A percentile compares a stretch with the other conserved stretches of the same genome.
Evolutionary conservation across 1,139 yeast genomes (phyloP).

Genomic region (Blastobotrys aristatus): DNA sequence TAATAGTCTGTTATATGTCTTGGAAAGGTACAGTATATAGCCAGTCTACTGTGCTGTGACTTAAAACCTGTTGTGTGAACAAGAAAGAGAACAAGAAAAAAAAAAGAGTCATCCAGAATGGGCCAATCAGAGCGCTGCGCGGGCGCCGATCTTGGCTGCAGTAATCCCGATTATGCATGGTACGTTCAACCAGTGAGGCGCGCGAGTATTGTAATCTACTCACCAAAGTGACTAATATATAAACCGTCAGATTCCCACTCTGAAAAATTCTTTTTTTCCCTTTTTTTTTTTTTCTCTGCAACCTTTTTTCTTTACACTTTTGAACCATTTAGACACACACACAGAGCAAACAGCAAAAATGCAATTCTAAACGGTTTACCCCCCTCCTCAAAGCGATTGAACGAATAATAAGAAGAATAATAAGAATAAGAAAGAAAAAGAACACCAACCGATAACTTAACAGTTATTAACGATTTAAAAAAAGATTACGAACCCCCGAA

Average conservation of each 20-base stretch:
- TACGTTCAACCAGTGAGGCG: not conserved
- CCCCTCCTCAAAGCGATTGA: conserved; percentile 3
- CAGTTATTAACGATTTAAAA: too few species aligned
- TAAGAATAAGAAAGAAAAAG: conserved; percentile 3
- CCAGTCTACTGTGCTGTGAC: not conserved
- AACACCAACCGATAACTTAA: not conserved
- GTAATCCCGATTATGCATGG: not conserved
- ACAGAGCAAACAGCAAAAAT: conserved; percentile 11
- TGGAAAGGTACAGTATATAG: not conserved
- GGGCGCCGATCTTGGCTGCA: not conserved
- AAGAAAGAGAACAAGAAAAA: not conserved
- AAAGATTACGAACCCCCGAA: too few species aligned
- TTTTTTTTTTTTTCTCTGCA: conserved; percentile 3
- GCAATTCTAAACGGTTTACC: conserved; percentile 16
- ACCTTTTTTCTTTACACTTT: not conserved
- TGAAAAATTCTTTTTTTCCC: conserved; percentile 4
- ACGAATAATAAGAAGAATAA: not conserved
- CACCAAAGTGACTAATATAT: not conserved
- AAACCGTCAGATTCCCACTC: not conserved
- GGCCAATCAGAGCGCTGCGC: not conserved
- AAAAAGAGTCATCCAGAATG: not conserved
- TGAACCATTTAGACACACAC: conserved; percentile 6
- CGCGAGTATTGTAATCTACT: too few species aligned
- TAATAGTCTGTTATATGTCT: too few species aligned
- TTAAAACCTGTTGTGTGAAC: too few species aligned